A percentile compares a stretch with the other conserved stretches of the same genome.
phyloP scores from a whole-genome alignment of 2,329 filamentous ascomycete genomes.

The Graphilbum ipis-grandicollis region DNA sequence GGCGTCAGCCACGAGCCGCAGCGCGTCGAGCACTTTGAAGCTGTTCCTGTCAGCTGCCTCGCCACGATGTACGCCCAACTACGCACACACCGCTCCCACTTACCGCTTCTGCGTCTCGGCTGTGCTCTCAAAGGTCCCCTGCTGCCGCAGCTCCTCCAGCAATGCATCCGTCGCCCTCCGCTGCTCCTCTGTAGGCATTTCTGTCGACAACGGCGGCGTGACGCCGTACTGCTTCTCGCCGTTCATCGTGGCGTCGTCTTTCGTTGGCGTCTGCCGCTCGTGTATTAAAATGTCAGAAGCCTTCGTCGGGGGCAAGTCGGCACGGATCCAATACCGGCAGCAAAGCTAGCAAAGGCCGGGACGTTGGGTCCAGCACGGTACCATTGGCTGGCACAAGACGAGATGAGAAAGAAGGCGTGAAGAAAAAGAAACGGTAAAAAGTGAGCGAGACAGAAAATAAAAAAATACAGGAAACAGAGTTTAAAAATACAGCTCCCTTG shows the following conservation, averaged over 20 bases:
- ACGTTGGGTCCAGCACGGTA: too few relatives aligned
- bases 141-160: constrained; percentile 65
- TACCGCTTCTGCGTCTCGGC: constrained; percentile 74
- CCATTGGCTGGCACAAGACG: too few relatives aligned
- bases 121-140: constrained; percentile 81
- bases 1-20: constrained; percentile 67
- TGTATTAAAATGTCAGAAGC: too few relatives aligned
- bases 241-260: constrained; percentile 6
- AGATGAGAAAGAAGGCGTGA: neutral
- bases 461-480: neutral
- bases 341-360: too few relatives aligned
- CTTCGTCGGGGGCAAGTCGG: too few relatives aligned
- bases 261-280: too few relatives aligned
- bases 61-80: too few relatives aligned
- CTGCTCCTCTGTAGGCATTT: constrained; percentile 61
- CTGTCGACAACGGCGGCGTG: constrained; percentile 66
- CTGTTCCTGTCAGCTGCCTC: too few relatives aligned
- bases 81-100: too few relatives aligned
- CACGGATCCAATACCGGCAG: too few relatives aligned
- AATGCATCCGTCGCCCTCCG: constrained; percentile 61
- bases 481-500: too few relatives aligned
- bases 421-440: neutral
- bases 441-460: neutral
- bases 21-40: constrained; percentile 52
- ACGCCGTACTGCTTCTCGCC: constrained; percentile 37